Evolutionary conservation across 352 stramenopile genomes (phyloP).

Genomic region (Nothophytophthora sp.): DNA sequence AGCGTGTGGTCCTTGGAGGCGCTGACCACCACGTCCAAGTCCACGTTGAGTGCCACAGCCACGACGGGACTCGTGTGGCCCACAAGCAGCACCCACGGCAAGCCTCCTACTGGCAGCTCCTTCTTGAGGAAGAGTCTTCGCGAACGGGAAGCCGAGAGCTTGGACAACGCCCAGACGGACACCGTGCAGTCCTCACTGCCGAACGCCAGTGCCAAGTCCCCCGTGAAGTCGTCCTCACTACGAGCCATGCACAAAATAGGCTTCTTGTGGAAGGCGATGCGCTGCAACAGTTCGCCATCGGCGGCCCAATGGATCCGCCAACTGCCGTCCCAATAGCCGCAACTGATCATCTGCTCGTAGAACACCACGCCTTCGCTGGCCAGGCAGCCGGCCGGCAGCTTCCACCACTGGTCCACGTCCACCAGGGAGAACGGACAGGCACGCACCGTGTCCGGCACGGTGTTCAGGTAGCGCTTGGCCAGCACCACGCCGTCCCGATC

Average conservation of each 20-base stretch:
- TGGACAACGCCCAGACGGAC: constrained; percentile 85
- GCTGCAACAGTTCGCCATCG: constrained; percentile 81
- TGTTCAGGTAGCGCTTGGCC: constrained; percentile 77
- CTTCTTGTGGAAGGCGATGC: constrained; percentile 89
- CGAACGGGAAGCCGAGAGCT: constrained; percentile 73
- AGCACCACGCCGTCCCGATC: constrained; percentile 77
- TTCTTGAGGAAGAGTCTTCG: constrained; percentile 88
- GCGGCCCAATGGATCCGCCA: constrained; percentile 89
- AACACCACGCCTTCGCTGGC: constrained; percentile 83
- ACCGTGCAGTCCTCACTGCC: constrained; percentile 87
- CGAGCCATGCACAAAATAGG: constrained; percentile 85
- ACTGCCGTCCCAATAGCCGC: constrained; percentile 86
- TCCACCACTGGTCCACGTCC: constrained; percentile 89
- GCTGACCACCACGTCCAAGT: constrained; percentile 83
- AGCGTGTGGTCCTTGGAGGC: constrained; percentile 76
- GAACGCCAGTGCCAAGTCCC: constrained; percentile 81
- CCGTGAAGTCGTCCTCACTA: constrained; percentile 86
- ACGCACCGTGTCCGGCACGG: constrained; percentile 62
- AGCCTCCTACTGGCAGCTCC: constrained; percentile 71
- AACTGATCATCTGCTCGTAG: constrained; percentile 91
- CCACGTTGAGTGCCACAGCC: constrained; percentile 78
- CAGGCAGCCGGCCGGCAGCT: constrained; percentile 72
- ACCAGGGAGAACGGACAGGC: constrained; percentile 79
- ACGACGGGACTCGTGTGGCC: constrained; percentile 80
- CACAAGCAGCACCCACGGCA: constrained; percentile 81